Base-by-base conservation (phyloP, 495 filamentous ascomycete genomes). In the Xylaria scruposa region DNA sequence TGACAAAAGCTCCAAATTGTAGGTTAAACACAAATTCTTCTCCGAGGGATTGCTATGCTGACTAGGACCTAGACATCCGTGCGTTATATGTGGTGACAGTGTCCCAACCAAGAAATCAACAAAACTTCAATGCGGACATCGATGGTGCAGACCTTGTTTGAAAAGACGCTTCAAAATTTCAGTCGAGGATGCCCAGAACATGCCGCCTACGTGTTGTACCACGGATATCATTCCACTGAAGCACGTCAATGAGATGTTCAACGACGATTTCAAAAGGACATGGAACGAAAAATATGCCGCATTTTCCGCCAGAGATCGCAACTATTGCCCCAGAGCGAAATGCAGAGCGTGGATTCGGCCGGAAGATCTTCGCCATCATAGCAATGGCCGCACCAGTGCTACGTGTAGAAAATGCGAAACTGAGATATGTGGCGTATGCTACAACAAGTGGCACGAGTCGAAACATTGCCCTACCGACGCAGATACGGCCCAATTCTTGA, bases 201-300 rank as follows among this genome's bases (percentile, higher is more conserved):
- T 95, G 92, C 92, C 93, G 10, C 93, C 93, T 0, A 87, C 82
- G 73, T 97, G 93, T 75, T 97, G 93, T 79, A 91, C 88, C 3
- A 67, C 85, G 26, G 88, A 92, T 46, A 87, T 88, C 73, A 94
- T 97, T 70, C 89, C 93, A 1, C 80, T 92, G 21, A 89, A 90
- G 72, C 87, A 92, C 74, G 93, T 94, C n/a, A 91, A 93, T 29
- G 84, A 84, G 38, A 81, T 95, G 68, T 94, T 95, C 79, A 88
- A 90, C 73, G 75, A 84, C 71, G 83, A 87, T 67, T 95, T 94
- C 81, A 94, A 95, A 81, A 86, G 79, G 70, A 84, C 83, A 4
- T 97, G 93, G 93, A 93, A 94, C 79, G 85, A 83, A 33, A 94
- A 94, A 75, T 94, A 88, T 75, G 83, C 86, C 70, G 92, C 94